Percentiles rank a stretch among this genome's conserved stretches.
These are phyloP conservation scores for Pythium guiyangense DNA, from an alignment of 352 stramenopile species.

Conservation along the genomic window DNA sequence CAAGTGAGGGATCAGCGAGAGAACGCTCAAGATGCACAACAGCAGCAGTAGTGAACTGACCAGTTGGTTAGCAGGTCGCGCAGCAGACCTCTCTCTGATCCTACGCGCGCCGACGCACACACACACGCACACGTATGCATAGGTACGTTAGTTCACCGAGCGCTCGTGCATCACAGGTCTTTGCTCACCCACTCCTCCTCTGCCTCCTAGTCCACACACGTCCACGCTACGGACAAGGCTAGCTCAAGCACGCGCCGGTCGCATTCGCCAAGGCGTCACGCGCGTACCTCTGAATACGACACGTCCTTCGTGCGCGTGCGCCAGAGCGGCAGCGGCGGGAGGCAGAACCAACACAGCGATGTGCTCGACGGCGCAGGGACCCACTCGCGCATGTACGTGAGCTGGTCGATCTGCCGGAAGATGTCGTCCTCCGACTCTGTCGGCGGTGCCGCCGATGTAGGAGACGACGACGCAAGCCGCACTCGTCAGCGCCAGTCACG, in stretches of 20 bases:
- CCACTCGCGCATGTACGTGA: conserved; percentile 54
- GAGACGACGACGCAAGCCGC: background rate
- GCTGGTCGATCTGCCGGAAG: conserved; percentile 66
- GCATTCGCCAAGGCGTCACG: background rate
- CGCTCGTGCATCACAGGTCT: too few relatives aligned
- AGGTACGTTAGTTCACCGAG: too few relatives aligned
- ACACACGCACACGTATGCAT: too few relatives aligned
- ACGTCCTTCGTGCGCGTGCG: background rate
- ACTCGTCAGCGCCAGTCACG: background rate
- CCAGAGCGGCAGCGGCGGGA: conserved; percentile 1
- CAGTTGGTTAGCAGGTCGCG: too few relatives aligned
- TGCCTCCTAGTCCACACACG: too few relatives aligned
- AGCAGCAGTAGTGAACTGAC: too few relatives aligned
- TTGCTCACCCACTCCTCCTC: too few relatives aligned
- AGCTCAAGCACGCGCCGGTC: background rate
- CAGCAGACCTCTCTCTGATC: too few relatives aligned
- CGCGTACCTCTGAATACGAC: background rate
- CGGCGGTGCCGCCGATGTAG: background rate
- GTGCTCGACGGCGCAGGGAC: conserved; percentile 25
- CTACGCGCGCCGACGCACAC: too few relatives aligned
- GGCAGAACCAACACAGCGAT: conserved; percentile 30
- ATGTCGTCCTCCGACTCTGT: conserved; percentile 76
- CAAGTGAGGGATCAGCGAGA: too few relatives aligned
- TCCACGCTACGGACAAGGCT: too few relatives aligned
- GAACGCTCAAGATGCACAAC: too few relatives aligned